These are phyloP conservation scores for Fraxinus excelsior DNA, from an alignment of 257 asterid genomes.

Conservation along the genomic window DNA sequence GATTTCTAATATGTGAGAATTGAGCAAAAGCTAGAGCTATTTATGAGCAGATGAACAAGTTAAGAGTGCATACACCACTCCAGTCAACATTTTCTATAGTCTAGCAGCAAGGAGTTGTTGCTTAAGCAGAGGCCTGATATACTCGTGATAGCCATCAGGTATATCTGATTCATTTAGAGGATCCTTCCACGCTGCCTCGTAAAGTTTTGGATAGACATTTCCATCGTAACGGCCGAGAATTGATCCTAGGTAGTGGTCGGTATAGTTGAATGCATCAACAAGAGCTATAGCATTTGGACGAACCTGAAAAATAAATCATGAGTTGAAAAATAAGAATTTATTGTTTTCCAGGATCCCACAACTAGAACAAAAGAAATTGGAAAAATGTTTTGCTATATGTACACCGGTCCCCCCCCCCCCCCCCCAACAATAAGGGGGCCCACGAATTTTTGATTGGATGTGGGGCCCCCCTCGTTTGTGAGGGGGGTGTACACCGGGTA, in stretches of 20 bases:
- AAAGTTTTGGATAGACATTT: conserved; percentile 89
- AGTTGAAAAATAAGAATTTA: neutral
- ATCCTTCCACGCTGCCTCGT: conserved; percentile 93
- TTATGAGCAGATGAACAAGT: too few species aligned
- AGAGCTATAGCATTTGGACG: conserved; percentile 91
- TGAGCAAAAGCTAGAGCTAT: neutral
- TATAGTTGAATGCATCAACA: conserved; percentile 90
- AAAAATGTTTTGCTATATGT: too few species aligned
- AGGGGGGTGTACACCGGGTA: too few species aligned
- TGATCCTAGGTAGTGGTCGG: conserved; percentile 86
- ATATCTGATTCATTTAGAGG: conserved; percentile 72
- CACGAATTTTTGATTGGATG: too few species aligned
- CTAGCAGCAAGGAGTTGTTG: conserved; percentile 68
- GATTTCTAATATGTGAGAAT: neutral
- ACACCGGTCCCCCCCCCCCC: too few species aligned
- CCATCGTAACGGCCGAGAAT: conserved; percentile 93
- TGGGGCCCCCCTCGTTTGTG: too few species aligned
- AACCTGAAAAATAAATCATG: conserved; percentile 40
- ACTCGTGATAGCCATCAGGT: conserved; percentile 86
- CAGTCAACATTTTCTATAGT: conserved; percentile 31
- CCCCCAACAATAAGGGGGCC: too few species aligned
- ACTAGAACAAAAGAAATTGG: neutral
- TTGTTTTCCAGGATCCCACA: neutral
- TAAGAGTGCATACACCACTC: too few species aligned
- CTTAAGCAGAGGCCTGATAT: conserved; percentile 77